These are phyloP conservation scores for Talaromyces sp. DNA, from an alignment of 2,329 filamentous ascomycete genomes.

Conservation along the genomic window DNA sequence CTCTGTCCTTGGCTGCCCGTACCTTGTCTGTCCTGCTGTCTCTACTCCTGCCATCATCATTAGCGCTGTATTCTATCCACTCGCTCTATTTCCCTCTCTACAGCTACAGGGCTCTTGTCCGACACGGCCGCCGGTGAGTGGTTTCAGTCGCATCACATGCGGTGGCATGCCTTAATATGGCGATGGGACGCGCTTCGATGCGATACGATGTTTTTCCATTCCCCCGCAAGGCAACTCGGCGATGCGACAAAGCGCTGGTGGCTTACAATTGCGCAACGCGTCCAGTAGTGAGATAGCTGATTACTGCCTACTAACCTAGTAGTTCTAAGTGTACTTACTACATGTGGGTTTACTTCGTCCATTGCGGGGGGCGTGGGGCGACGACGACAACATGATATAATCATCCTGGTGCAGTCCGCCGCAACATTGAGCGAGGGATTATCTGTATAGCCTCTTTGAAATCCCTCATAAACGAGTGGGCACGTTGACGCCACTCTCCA, in stretches of 20 bases:
- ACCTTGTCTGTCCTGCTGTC: not conserved
- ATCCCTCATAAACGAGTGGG: not conserved
- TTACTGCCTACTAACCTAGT: not conserved
- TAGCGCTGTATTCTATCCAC: not conserved
- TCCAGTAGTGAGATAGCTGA: not conserved
- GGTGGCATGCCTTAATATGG: not conserved
- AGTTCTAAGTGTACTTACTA: not conserved
- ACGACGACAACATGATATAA: not conserved
- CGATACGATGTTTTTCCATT: not conserved
- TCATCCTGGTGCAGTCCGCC: not conserved
- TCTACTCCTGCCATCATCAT: not conserved
- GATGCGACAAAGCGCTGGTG: not conserved
- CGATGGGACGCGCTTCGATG: too few species aligned
- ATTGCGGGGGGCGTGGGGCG: not conserved
- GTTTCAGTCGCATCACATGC: not conserved
- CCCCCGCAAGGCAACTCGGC: not conserved
- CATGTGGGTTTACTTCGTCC: not conserved
- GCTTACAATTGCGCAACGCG: not conserved
- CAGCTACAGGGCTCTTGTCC: not conserved
- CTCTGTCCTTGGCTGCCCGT: not conserved
- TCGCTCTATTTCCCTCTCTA: too few species aligned
- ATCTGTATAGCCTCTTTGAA: not conserved
- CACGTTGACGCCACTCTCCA: too few species aligned
- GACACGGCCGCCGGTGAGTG: not conserved
- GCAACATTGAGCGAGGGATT: not conserved